phyloP scores from a whole-genome alignment of 176 grass and related monocot species.

The Hordeum marinum region DNA sequence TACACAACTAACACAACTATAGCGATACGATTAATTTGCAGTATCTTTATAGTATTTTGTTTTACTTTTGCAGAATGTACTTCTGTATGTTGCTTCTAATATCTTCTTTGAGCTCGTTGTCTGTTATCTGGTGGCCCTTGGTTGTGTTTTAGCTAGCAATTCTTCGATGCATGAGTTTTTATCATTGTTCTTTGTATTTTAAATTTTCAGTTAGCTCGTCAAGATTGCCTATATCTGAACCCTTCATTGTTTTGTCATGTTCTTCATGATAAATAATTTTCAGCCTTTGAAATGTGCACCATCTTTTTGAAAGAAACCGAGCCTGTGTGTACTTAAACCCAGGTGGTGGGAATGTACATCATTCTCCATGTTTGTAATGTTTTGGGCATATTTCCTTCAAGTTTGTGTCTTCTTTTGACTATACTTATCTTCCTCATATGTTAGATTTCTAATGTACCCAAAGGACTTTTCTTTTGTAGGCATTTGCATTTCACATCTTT shows the following conservation, averaged over 20 bases:
- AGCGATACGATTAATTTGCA: background rate
- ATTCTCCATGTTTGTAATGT: background rate
- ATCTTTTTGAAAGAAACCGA: background rate
- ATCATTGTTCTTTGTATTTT: background rate
- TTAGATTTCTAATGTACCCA: background rate
- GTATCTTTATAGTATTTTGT: background rate
- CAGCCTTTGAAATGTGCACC: background rate
- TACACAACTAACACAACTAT: background rate
- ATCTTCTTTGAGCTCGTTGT: background rate
- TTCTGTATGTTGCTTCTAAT: background rate
- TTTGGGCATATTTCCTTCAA: background rate
- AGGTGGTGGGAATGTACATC: background rate
- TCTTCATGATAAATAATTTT: background rate
- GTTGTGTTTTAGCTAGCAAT: background rate
- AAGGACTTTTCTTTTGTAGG: background rate
- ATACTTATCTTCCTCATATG: background rate
- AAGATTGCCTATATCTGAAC: background rate
- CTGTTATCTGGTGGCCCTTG: background rate
- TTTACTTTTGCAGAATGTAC: background rate
- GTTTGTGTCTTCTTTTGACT: slow-evolving; percentile 4
- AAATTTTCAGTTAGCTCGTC: background rate
- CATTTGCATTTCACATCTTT: background rate
- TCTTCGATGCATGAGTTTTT: background rate
- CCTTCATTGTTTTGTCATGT: background rate
- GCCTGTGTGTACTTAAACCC: background rate